Conservation (phyloP, 768 basidiomycete species). For the Panaeolus papilionaceus region DNA sequence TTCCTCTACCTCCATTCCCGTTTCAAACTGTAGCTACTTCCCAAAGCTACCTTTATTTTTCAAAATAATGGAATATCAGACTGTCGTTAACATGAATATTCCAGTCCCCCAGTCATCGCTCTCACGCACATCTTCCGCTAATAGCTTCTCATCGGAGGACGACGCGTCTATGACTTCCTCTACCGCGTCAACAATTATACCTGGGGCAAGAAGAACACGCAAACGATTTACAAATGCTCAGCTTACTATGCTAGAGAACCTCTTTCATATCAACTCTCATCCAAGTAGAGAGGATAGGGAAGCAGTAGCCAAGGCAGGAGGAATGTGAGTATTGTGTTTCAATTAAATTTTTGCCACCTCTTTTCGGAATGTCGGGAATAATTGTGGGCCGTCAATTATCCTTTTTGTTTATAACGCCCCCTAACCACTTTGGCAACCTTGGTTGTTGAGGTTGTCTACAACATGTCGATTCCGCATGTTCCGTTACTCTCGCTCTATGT, state of each 20-base stretch:
- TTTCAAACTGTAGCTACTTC: background rate
- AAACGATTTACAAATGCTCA: conserved; percentile 74
- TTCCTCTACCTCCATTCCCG: conserved; percentile 20
- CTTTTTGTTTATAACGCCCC: background rate
- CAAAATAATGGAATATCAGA: conserved; percentile 6
- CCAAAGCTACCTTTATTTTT: background rate
- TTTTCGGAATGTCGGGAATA: background rate
- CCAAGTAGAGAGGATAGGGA: conserved; percentile 80
- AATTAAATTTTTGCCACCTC: conserved; percentile 13
- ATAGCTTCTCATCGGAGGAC: conserved; percentile 53
- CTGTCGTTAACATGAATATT: conserved; percentile 6
- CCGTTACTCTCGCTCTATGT: background rate
- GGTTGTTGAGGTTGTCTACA: background rate
- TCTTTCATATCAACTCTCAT: conserved; percentile 75
- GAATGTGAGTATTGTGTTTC: conserved; percentile 58
- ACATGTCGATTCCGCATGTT: conserved; percentile 1
- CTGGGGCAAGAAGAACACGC: conserved; percentile 61
- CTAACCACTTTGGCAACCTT: background rate
- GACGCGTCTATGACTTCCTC: conserved; percentile 48
- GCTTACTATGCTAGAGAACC: conserved; percentile 74
- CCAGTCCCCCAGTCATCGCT: conserved; percentile 30
- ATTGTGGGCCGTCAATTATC: conserved; percentile 4
- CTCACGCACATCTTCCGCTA: conserved; percentile 60
- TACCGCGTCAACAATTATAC: conserved; percentile 37
- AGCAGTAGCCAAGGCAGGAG: conserved; percentile 60